Evolutionary conservation across 2,329 filamentous ascomycete species (phyloP).

Genomic region (Ophiostoma sp.): DNA sequence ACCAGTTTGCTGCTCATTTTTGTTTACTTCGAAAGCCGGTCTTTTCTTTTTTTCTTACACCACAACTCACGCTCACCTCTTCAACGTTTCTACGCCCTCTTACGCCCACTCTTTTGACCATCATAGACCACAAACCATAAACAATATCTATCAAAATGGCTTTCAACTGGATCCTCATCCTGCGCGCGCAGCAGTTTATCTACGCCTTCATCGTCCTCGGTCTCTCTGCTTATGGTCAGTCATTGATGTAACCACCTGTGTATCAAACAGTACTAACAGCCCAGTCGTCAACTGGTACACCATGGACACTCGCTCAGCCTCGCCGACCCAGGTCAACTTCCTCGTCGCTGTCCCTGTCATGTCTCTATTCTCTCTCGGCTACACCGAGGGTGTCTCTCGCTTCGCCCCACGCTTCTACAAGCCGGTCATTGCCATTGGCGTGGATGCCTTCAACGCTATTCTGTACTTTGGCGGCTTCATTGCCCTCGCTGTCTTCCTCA

Average conservation of each 20-base stretch:
- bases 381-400: slow-evolving; percentile 47
- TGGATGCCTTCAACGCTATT: slow-evolving; percentile 49
- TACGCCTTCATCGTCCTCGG: slow-evolving; percentile 44
- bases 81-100: background rate
- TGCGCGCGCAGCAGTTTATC: slow-evolving; percentile 44
- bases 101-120: background rate
- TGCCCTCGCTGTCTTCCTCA: slow-evolving; percentile 52
- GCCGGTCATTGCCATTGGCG: slow-evolving; percentile 43
- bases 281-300: slow-evolving; percentile 58
- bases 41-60: slow-evolving; percentile 23
- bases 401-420: slow-evolving; percentile 43
- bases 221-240: slow-evolving; percentile 46
- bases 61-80: background rate
- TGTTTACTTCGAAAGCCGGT: slow-evolving; percentile 17
- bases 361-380: slow-evolving; percentile 50
- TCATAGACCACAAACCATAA: background rate
- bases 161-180: slow-evolving; percentile 36
- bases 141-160: slow-evolving; percentile 35
- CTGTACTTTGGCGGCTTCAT: slow-evolving; percentile 58
- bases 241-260: too few species aligned
- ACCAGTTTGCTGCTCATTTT: slow-evolving; percentile 29
- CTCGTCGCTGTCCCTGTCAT: slow-evolving; percentile 51
- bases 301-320: slow-evolving; percentile 46
- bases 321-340: slow-evolving; percentile 55
- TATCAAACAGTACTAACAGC: background rate